Evolutionary conservation across 768 basidiomycete genomes (phyloP).

Genomic region (Russula olivacea): DNA sequence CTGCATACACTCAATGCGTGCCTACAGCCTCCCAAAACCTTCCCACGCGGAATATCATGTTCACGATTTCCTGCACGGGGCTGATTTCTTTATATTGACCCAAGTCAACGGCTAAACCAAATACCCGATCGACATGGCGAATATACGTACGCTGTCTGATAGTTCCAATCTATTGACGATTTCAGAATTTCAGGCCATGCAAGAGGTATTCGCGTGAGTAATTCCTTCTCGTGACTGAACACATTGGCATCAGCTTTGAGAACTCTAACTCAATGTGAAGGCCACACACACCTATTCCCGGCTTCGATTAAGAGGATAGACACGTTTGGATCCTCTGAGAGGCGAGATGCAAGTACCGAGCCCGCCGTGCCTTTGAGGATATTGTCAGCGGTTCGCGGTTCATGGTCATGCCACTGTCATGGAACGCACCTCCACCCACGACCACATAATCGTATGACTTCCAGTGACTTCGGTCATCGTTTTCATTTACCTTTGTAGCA

Average conservation of each 20-base stretch:
- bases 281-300: conserved; percentile 47
- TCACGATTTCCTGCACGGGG: conserved; percentile 8
- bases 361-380: conserved; percentile 48
- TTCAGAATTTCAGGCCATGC: conserved; percentile 21
- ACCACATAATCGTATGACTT: conserved; percentile 36
- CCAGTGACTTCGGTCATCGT: conserved; percentile 8
- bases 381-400: neutral
- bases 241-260: neutral
- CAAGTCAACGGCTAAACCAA: neutral
- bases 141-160: conserved; percentile 14
- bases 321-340: conserved; percentile 50
- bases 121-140: neutral
- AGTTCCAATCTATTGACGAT: conserved; percentile 21
- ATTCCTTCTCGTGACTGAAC: conserved; percentile 14
- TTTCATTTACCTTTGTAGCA: conserved; percentile 12
- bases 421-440: conserved; percentile 35
- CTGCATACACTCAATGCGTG: neutral
- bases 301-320: conserved; percentile 55
- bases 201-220: conserved; percentile 19
- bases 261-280: neutral
- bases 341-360: conserved; percentile 52
- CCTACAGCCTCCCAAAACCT: conserved; percentile 22
- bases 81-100: conserved; percentile 4
- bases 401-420: neutral
- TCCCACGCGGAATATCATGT: conserved; percentile 19